phyloP scores from a whole-genome alignment of 129 eudicot genomes.

The Saussurea involucrata region DNA sequence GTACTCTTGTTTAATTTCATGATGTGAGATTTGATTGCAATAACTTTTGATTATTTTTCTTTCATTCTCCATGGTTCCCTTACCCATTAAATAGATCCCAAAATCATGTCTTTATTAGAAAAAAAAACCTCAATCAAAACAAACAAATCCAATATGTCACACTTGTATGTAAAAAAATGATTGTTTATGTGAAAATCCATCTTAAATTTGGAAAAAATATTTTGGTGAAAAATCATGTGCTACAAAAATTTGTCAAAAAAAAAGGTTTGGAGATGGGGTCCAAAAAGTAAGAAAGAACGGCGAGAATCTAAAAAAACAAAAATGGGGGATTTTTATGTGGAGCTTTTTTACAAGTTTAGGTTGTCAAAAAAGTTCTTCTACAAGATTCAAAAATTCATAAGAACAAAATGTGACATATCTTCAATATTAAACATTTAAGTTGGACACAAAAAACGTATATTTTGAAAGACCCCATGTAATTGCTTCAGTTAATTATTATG shows the following conservation, averaged over 20 bases:
- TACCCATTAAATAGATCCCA: background rate
- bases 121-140: background rate
- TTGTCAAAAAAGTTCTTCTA: background rate
- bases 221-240: background rate
- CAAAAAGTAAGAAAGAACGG: background rate
- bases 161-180: no score
- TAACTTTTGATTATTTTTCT: background rate
- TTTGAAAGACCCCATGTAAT: background rate
- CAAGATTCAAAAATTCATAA: no score
- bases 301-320: background rate
- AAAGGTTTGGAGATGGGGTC: background rate
- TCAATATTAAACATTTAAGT: background rate
- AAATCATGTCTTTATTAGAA: background rate
- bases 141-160: background rate
- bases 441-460: background rate
- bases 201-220: background rate
- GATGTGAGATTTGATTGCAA: background rate
- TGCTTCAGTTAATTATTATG: background rate
- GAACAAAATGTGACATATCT: no score
- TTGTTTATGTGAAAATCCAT: background rate
- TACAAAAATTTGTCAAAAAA: background rate
- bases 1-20: background rate
- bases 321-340: background rate
- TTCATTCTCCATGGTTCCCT: background rate
- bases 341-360: background rate